A percentile compares a stretch with the other conserved stretches of the same genome.
Conservation (phyloP, 345 rosid species). For the Lumnitzera racemosa region DNA sequence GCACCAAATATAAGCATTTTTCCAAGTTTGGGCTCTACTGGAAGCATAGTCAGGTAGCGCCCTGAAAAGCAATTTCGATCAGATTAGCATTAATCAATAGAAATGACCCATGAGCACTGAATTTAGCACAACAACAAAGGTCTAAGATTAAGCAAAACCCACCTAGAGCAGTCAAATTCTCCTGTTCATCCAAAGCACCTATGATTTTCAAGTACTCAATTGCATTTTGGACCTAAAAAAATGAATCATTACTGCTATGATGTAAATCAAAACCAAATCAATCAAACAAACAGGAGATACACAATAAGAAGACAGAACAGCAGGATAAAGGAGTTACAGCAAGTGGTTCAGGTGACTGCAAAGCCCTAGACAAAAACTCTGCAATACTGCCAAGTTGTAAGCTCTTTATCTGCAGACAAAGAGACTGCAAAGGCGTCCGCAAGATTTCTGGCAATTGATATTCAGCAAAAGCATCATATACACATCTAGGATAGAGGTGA, state of each 20-base stretch:
- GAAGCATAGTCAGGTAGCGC: constrained; percentile 69
- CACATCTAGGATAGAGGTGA: constrained; percentile 82
- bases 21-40: constrained; percentile 96
- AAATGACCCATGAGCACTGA: neutral
- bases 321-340: constrained; percentile 37
- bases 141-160: constrained; percentile 4
- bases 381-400: constrained; percentile 79
- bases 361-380: constrained; percentile 71
- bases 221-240: constrained; percentile 77
- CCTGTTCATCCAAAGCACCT: constrained; percentile 79
- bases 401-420: constrained; percentile 88
- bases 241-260: constrained; percentile 4
- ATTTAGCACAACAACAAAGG: neutral
- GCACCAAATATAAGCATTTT: constrained; percentile 89
- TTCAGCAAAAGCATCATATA: constrained; percentile 75
- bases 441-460: constrained; percentile 93
- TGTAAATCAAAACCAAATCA: neutral
- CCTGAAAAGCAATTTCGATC: constrained; percentile 43
- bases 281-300: neutral
- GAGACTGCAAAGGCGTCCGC: constrained; percentile 89
- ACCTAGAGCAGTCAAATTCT: constrained; percentile 77
- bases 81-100: neutral
- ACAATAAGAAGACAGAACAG: neutral
- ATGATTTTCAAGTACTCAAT: constrained; percentile 77
- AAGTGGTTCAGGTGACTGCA: constrained; percentile 82